Evolutionary conservation across 257 asterid species (phyloP).

Genomic region (Solanum lycopersicoides): DNA sequence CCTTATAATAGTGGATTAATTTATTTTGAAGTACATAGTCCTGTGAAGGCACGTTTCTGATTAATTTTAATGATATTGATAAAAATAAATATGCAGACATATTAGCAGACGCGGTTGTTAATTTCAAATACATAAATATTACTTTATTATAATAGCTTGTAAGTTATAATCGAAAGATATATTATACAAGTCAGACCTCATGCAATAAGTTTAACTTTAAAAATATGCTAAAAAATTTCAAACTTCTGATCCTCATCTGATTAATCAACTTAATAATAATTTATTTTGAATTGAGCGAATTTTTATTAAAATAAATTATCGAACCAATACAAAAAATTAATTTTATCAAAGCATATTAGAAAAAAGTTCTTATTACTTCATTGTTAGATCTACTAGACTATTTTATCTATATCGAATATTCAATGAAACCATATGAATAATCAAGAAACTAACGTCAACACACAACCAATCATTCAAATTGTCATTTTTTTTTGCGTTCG

Average conservation of each 20-base stretch:
- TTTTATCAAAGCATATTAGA: neutral
- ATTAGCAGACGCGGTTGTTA: neutral
- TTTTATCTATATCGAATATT: neutral
- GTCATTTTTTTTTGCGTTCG: neutral
- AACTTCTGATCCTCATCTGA: neutral
- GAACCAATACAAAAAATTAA: neutral
- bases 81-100: neutral
- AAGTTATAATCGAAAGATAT: neutral
- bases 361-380: neutral
- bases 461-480: neutral
- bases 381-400: neutral
- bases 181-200: neutral
- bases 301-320: too few relatives aligned
- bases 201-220: neutral
- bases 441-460: neutral
- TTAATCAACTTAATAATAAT: neutral
- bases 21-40: neutral
- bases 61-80: neutral
- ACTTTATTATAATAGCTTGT: neutral
- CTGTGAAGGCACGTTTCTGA: neutral
- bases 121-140: too few relatives aligned
- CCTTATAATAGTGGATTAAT: neutral
- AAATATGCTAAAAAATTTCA: neutral
- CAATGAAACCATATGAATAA: neutral
- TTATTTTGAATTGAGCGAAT: too few relatives aligned